Evolutionary conservation across 768 basidiomycete genomes (phyloP), one percentile per base, ranked within the genome.

Genomic region (Termitomyces sp.): DNA sequence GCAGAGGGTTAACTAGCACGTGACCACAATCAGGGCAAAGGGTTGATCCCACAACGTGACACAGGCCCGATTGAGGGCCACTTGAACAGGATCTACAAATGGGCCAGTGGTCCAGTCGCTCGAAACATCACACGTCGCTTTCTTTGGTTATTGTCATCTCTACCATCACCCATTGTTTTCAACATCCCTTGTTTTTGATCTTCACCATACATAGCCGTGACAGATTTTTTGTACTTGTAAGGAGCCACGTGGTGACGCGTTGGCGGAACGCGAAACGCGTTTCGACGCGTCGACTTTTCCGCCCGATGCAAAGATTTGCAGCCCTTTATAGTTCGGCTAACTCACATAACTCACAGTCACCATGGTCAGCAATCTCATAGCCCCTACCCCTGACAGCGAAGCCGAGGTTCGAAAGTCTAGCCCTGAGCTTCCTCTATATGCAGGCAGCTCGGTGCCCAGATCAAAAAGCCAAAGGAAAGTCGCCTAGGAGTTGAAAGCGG

Each of bases 1-100:
- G 85, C 84, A 86, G 76, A 87, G 85, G 85, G 85, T 85, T 85
- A 68, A 59, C 62, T 24, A 32, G 32, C 76, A 78, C 73, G 75
- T 77, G 75, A 72, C 60, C 55, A 54, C 55, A 58, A 66, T 57
- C 67, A 70, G 77, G 77, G 77, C 77, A 77, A 70, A 79, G 77
- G 77, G 77, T 77, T 76, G 66, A 52, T 22, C 38, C n/a, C 38
- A 56, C 50, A 69, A 68, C 71, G 69, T 70, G 71, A 60, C 55
- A 62, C 55, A 48, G 68, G 52, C 43, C 59, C 61, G 55, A 60
- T 55, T 24, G n/a, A n/a, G 49, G 58, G 26, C 55, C 35, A 44
- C 38, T 24, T 24, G 8, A 16, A 11, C 0, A n/a, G 35, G 14
- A 45, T 28, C 44, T 26, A 36, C 55, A 36, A 54, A 59, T 33